Evolutionary conservation across 225 moss, liverwort and hornwort species (phyloP).

Genomic region (Ulota crispa): DNA sequence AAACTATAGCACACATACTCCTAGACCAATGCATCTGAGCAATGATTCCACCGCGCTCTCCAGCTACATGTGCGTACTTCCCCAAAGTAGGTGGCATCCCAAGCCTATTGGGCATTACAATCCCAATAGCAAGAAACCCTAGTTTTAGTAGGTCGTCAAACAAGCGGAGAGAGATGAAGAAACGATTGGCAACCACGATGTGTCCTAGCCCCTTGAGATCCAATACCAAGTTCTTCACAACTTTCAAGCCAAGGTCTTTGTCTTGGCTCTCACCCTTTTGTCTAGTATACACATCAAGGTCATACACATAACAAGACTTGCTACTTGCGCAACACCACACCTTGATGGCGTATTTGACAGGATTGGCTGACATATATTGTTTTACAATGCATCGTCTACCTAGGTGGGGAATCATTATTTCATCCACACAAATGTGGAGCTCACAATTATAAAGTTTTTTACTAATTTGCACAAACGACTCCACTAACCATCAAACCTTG

Average conservation of each 20-base stretch:
- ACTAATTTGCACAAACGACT: not conserved
- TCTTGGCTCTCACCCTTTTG: not conserved
- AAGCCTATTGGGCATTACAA: not conserved
- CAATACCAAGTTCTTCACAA: not conserved
- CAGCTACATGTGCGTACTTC: not conserved
- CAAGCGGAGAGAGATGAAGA: not conserved
- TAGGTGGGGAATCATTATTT: not conserved
- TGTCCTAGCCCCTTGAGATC: not conserved
- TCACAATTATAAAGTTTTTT: not conserved
- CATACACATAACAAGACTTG: not conserved
- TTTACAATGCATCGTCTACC: not conserved
- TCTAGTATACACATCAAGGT: not conserved
- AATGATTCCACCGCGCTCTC: not conserved
- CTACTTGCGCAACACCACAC: not conserved
- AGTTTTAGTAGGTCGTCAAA: not conserved
- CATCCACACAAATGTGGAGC: not conserved
- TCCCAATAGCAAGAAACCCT: not conserved
- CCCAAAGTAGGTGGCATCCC: not conserved
- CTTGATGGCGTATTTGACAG: not conserved
- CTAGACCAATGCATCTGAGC: not conserved
- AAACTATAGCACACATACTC: not conserved
- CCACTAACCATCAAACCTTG: not conserved
- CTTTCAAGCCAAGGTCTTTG: not conserved
- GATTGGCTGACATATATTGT: not conserved
- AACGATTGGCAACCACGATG: not conserved